Evolutionary conservation across 2,329 filamentous ascomycete genomes (phyloP).

Genomic region (Aureobasidium sp.): DNA sequence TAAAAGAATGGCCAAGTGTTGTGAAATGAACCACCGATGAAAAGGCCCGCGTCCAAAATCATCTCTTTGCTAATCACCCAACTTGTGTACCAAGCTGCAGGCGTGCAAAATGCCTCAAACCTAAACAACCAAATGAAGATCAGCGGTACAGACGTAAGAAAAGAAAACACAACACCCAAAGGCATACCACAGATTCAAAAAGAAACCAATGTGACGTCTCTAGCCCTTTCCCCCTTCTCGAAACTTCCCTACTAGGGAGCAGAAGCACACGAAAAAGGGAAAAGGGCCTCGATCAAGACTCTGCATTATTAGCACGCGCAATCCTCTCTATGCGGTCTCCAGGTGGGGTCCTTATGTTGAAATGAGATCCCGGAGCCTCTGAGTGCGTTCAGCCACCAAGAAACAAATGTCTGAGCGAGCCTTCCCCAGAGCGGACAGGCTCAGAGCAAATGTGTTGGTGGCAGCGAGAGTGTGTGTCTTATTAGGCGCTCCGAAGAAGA

Average conservation of each 20-base stretch:
- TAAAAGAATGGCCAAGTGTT: not conserved
- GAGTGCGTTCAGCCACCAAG: not conserved
- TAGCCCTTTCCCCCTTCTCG: not conserved
- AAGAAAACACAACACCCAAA: no score
- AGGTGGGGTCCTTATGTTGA: not conserved
- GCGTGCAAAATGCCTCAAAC: not conserved
- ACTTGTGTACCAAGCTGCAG: not conserved
- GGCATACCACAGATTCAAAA: not conserved
- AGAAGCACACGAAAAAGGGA: not conserved
- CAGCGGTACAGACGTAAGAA: not conserved
- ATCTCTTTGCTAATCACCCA: not conserved
- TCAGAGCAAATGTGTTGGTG: not conserved
- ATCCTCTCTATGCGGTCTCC: not conserved
- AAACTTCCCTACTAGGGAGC: not conserved
- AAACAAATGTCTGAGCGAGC: not conserved
- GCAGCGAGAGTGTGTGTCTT: not conserved
- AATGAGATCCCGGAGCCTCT: not conserved
- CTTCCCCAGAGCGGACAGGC: not conserved
- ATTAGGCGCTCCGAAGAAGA: not conserved
- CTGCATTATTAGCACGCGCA: not conserved
- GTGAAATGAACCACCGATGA: not conserved
- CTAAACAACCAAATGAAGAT: not conserved
- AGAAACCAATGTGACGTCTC: not conserved
- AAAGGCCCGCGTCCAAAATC: not conserved
- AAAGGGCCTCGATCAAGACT: not conserved